phyloP scores from a whole-genome alignment of 208 protist species.

The Hexamita inflata region DNA sequence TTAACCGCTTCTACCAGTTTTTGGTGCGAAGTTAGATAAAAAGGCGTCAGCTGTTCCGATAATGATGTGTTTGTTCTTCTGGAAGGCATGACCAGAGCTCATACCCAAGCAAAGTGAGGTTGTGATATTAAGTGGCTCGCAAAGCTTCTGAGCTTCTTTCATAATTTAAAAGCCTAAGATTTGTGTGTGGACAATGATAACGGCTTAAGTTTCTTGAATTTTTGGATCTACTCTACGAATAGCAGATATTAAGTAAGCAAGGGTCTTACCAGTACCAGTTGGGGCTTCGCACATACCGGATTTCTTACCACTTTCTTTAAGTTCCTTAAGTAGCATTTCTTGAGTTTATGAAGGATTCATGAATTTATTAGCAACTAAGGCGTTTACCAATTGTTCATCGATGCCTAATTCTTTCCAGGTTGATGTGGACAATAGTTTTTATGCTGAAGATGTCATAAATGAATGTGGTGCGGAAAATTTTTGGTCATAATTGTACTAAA shows the following conservation, averaged over 20 bases:
- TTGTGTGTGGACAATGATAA: constrained; percentile 10
- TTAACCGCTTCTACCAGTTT: neutral
- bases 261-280: constrained; percentile 23
- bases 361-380: neutral
- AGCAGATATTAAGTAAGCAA: neutral
- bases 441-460: too few relatives aligned
- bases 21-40: neutral
- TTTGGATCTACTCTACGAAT: neutral
- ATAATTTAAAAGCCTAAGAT: constrained; percentile 14
- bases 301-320: neutral
- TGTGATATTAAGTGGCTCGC: neutral
- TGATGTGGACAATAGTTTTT: too few relatives aligned
- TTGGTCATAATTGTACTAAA: too few relatives aligned
- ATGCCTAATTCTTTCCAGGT: constrained; percentile 2
- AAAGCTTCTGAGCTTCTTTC: neutral
- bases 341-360: neutral
- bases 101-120: neutral
- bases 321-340: neutral
- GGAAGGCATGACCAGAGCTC: too few relatives aligned
- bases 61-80: neutral
- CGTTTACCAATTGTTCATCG: neutral
- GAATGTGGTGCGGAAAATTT: too few relatives aligned
- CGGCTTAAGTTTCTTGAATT: neutral
- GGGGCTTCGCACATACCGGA: constrained; percentile 17
- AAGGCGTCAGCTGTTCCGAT: neutral